Evolutionary conservation across 2,329 filamentous ascomycete species (phyloP).

Genomic region (Blastomyces parvus): DNA sequence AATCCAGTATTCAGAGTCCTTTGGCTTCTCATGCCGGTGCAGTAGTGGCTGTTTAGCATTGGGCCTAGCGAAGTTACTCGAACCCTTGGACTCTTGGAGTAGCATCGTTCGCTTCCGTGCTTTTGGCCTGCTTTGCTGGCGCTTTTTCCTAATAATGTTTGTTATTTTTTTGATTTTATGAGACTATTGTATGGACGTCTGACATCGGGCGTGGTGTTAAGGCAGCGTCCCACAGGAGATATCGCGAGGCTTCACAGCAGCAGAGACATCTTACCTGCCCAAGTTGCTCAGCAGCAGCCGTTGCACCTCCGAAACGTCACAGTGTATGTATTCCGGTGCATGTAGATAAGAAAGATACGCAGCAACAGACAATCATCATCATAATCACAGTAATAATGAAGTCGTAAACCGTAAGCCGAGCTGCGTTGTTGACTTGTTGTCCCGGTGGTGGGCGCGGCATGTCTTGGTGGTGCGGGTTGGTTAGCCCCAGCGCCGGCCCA

Average conservation of each 20-base stretch:
- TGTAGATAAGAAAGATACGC: neutral
- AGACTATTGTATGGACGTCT: neutral
- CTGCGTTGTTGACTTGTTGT: neutral
- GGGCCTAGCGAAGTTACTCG: neutral
- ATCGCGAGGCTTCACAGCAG: conserved; percentile 1
- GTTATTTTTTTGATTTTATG: neutral
- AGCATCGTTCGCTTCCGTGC: neutral
- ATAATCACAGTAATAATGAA: too few species aligned
- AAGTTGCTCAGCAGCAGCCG: neutral
- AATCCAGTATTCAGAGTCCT: too few species aligned
- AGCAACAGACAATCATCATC: too few species aligned
- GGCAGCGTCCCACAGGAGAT: neutral
- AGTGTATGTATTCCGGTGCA: neutral
- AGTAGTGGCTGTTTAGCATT: conserved; percentile 1
- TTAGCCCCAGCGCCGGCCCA: neutral
- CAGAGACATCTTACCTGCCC: neutral
- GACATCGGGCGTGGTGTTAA: neutral
- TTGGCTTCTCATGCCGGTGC: neutral
- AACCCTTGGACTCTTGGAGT: neutral
- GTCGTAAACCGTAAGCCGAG: too few species aligned
- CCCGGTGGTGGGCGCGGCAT: too few species aligned
- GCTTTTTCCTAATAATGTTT: neutral
- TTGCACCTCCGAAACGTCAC: conserved; percentile 2
- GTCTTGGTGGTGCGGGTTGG: neutral
- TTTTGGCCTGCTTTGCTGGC: neutral